Conservation (phyloP, 139 green algal genomes). For the Eudorina sp. region DNA sequence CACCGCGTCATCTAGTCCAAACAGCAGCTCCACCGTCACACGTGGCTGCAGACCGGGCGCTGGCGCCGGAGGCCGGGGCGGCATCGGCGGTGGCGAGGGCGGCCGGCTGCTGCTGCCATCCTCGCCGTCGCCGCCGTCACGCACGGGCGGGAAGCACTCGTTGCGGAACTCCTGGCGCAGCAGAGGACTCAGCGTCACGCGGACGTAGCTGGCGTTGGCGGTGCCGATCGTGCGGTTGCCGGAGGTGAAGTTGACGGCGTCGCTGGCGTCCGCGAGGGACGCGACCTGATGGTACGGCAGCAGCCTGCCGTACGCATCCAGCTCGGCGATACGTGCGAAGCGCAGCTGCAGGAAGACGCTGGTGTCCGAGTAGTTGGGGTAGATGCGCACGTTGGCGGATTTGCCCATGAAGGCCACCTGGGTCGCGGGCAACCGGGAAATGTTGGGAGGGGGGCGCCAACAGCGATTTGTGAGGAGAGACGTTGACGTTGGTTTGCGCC, state of each 20-base stretch:
- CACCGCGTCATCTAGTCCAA: conserved; percentile 7
- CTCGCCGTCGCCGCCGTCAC: not conserved
- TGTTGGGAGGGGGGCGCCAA: too few relatives aligned
- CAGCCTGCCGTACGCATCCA: not conserved
- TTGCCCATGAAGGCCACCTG: conserved; percentile 31
- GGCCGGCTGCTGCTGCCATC: not conserved
- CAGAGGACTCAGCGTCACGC: not conserved
- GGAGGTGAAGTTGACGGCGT: not conserved
- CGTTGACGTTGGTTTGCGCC: too few relatives aligned
- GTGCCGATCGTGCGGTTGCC: not conserved
- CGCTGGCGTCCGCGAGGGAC: not conserved
- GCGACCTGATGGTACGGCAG: not conserved
- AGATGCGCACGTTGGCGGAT: conserved; percentile 27
- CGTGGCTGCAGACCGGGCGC: not conserved
- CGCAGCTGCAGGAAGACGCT: conserved; percentile 31
- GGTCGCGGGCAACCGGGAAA: not conserved
- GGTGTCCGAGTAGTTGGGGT: conserved; percentile 39
- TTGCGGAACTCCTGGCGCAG: not conserved
- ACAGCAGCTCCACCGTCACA: conserved; percentile 22
- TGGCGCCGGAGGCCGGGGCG: not conserved
- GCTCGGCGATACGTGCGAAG: conserved; percentile 8
- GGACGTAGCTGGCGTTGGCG: not conserved
- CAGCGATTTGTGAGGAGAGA: too few relatives aligned
- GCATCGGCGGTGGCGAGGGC: not conserved
- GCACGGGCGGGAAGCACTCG: too few relatives aligned